A percentile compares a stretch with the other conserved stretches of the same genome.
Conservation (phyloP, 805 yeast species). For the Starmerella scarabaei region DNA sequence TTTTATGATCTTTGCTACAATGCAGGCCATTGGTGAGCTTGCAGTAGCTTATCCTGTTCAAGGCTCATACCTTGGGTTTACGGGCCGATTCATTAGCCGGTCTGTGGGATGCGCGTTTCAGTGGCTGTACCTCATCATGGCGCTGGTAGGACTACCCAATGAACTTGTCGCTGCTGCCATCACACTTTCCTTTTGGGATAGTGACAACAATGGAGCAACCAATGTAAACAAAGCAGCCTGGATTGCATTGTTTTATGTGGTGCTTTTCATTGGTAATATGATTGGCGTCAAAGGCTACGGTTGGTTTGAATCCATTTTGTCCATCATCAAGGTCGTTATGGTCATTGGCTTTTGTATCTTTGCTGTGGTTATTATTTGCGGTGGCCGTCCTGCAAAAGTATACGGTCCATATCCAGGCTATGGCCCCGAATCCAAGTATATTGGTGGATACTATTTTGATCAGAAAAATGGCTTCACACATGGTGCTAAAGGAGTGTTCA, state of each 20-base stretch:
- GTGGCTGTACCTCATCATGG: constrained; percentile 35
- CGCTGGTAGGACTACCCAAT: constrained; percentile 45
- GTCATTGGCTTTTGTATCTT: constrained; percentile 48
- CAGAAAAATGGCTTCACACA: constrained; percentile 51
- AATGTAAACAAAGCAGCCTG: constrained; percentile 43
- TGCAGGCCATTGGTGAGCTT: constrained; percentile 56
- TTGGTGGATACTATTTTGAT: constrained; percentile 49
- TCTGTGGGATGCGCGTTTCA: constrained; percentile 59
- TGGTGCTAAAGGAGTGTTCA: constrained; percentile 48
- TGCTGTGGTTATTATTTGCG: constrained; percentile 42
- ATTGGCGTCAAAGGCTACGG: constrained; percentile 51
- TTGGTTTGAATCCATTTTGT: constrained; percentile 52
- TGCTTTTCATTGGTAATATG: constrained; percentile 36
- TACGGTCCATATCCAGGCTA: constrained; percentile 2
- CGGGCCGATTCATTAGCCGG: constrained; percentile 50
- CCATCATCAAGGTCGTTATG: constrained; percentile 44
- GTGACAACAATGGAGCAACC: constrained; percentile 19
- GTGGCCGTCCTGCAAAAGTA: constrained; percentile 44
- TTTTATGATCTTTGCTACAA: constrained; percentile 48
- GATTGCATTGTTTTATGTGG: constrained; percentile 41
- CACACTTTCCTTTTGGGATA: constrained; percentile 48
- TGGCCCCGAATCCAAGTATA: constrained; percentile 41
- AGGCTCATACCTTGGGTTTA: constrained; percentile 28
- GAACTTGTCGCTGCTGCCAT: constrained; percentile 49
- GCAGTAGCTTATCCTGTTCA: constrained; percentile 48